These are phyloP conservation scores for Phaeodactylum tricornutum DNA, from an alignment of 108 stramenopile genomes.

Conservation along the genomic window DNA sequence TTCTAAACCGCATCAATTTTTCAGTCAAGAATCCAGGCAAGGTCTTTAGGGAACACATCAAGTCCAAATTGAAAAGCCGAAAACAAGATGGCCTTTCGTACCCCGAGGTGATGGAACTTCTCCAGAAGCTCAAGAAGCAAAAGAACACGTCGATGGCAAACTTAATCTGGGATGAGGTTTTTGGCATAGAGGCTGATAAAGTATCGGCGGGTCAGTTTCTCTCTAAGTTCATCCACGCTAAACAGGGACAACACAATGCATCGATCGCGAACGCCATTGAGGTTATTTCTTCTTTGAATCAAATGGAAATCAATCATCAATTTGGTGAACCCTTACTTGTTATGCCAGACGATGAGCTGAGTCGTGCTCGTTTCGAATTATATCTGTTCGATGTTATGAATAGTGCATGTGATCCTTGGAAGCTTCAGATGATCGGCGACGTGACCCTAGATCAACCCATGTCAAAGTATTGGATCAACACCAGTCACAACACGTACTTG, in stretches of 20 bases:
- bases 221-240: constrained; percentile 25
- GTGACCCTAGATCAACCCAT: constrained; percentile 50
- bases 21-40: constrained; percentile 12
- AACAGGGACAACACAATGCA: constrained; percentile 34
- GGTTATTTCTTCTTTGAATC: constrained; percentile 34
- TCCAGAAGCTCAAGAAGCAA: constrained; percentile 26
- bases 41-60: constrained; percentile 14
- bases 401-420: constrained; percentile 50
- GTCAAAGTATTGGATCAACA: constrained; percentile 87
- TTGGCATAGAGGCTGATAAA: constrained; percentile 23
- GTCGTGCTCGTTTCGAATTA: constrained; percentile 35
- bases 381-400: constrained; percentile 42
- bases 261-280: constrained; percentile 33
- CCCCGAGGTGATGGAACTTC: constrained; percentile 30
- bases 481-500: constrained; percentile 94
- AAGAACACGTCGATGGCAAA: constrained; percentile 3
- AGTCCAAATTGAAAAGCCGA: neutral
- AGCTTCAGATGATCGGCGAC: constrained; percentile 11
- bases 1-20: constrained; percentile 57
- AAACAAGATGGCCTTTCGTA: constrained; percentile 20
- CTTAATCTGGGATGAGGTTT: constrained; percentile 34
- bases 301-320: constrained; percentile 31
- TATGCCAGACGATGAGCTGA: constrained; percentile 23
- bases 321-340: too few relatives aligned
- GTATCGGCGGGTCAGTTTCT: constrained; percentile 43